A percentile compares a stretch with the other conserved stretches of the same genome.
Conservation (phyloP, 192 early-diverging fungal genomes). For the Glomus cerebriforme region DNA sequence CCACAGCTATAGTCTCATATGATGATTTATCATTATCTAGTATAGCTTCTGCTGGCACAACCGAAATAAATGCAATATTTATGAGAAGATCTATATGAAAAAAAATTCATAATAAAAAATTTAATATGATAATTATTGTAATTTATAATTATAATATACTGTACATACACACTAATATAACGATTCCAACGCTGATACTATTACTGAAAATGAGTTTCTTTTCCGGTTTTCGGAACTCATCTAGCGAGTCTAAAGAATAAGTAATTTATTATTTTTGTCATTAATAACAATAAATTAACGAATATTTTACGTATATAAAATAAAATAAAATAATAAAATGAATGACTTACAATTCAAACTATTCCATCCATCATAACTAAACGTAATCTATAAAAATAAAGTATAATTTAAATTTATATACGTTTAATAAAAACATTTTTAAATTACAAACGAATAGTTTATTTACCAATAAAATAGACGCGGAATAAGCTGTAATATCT, state of each 20-base stretch:
- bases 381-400: not conserved
- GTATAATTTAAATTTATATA: too few relatives aligned
- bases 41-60: not conserved
- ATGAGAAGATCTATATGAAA: not conserved
- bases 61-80: not conserved
- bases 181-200: not conserved
- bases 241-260: not conserved
- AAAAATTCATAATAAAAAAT: too few relatives aligned
- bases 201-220: not conserved
- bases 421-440: too few relatives aligned
- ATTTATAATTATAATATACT: too few relatives aligned
- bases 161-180: not conserved
- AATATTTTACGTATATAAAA: too few relatives aligned
- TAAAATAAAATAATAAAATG: not conserved
- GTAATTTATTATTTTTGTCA: too few relatives aligned
- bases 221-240: not conserved
- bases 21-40: not conserved
- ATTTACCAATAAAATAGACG: not conserved
- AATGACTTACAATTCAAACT: not conserved
- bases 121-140: too few relatives aligned
- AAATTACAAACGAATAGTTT: too few relatives aligned
- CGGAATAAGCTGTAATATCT: not conserved
- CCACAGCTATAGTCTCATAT: not conserved
- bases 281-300: too few relatives aligned
- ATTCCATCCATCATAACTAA: not conserved